phyloP scores from a whole-genome alignment of 2,329 filamentous ascomycete genomes.

The Botrytis elliptica region DNA sequence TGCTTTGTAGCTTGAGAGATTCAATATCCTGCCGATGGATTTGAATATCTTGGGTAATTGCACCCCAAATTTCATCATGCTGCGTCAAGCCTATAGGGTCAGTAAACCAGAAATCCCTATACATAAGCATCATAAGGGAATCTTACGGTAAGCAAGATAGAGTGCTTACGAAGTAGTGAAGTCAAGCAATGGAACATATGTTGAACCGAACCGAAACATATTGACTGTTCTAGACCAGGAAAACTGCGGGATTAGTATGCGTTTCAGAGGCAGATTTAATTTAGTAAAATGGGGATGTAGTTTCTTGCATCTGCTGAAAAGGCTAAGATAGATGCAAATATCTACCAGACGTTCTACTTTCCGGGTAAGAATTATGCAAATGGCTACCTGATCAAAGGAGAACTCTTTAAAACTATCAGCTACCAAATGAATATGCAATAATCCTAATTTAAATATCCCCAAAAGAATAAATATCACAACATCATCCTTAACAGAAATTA shows the following conservation, averaged over 20 bases:
- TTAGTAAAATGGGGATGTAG: no score
- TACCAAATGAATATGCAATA: neutral
- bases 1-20: neutral
- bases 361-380: no score
- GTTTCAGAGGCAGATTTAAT: no score
- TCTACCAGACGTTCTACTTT: no score
- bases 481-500: no score
- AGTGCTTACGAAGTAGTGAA: neutral
- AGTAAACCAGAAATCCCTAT: neutral
- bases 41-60: neutral
- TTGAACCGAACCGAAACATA: neutral
- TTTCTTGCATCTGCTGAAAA: no score
- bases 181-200: neutral
- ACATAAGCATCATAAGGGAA: neutral
- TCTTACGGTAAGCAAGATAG: neutral
- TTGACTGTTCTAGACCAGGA: no score
- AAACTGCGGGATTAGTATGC: no score
- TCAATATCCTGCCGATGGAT: neutral
- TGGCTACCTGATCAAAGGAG: no score
- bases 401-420: neutral
- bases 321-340: no score
- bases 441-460: no score
- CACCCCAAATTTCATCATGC: neutral
- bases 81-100: neutral
- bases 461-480: no score